A percentile compares a stretch with the other conserved stretches of the same genome.
Evolutionary conservation across 2,329 filamentous ascomycete genomes (phyloP).

Genomic region (Talaromyces sp.): DNA sequence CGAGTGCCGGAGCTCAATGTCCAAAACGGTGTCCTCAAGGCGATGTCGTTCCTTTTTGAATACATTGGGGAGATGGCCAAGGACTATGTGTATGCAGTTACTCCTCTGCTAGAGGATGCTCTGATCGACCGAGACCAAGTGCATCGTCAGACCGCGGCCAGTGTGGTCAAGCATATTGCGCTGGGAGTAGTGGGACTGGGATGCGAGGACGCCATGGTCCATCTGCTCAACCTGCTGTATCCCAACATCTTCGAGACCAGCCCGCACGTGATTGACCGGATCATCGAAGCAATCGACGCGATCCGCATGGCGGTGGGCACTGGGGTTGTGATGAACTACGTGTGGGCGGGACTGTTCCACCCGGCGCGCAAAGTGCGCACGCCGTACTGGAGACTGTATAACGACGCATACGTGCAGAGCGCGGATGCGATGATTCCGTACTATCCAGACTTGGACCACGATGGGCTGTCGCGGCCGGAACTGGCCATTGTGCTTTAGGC

Average conservation of each 20-base stretch:
- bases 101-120: conserved; percentile 89
- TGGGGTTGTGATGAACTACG: conserved; percentile 92
- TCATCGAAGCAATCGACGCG: conserved; percentile 95
- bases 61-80: conserved; percentile 99
- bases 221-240: conserved; percentile 91
- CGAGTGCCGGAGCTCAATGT: conserved; percentile 97
- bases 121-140: conserved; percentile 98
- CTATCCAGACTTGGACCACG: conserved; percentile 81
- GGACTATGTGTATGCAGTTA: conserved; percentile 98
- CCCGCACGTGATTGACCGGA: conserved; percentile 95
- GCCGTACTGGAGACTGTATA: conserved; percentile 96
- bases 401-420: conserved; percentile 89
- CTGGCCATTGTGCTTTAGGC: conserved; percentile 72
- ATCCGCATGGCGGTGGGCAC: conserved; percentile 90
- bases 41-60: conserved; percentile 93
- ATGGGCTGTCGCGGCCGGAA: conserved; percentile 72
- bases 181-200: conserved; percentile 95
- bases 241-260: conserved; percentile 97
- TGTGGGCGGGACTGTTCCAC: conserved; percentile 97
- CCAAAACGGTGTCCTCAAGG: conserved; percentile 96
- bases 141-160: conserved; percentile 91
- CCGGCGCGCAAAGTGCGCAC: conserved; percentile 89
- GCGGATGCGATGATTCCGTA: conserved; percentile 96
- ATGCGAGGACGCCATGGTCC: conserved; percentile 97
- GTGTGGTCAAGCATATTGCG: conserved; percentile 95